Base-by-base conservation (phyloP, 2,329 filamentous ascomycete species). In the Arthrinium puccinioides region DNA sequence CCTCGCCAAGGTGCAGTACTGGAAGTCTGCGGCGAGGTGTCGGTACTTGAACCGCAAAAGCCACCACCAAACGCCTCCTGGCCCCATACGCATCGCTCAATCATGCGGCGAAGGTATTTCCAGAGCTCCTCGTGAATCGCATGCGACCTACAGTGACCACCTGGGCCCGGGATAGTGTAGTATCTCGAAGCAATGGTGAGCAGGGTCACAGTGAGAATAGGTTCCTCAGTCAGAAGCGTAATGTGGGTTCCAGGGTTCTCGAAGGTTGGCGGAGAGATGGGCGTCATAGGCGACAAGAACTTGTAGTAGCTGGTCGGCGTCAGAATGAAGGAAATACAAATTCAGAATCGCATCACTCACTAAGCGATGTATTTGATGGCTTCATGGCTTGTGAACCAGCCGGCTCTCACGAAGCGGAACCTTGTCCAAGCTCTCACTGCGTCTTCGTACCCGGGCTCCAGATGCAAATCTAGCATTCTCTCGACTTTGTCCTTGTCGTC, bases 81-180 rank as follows among this genome's bases (percentile, higher is more conserved):
- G 8, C 89, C 92, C 84, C 88, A 97, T 25, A 97, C 80, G 47
- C 94, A 84, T 23, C 90, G 79, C 60, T 95, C 87, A 47, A 97
- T 92, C 85, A 97, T 96, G 41, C 87, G 85, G 36, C 89, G 82
- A 21, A 97, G 74, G 54, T 96, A 94, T 21, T 81, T 86, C 92
- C 92, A 98, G 5, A 97, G 74, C 59, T 94, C 88, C 52, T 96
- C 87, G 48, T 97, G 92, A 38, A 98, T 94, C 32, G 87, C 84
- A 51, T 92, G 87, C 0, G 88, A 87, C 35, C 92, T 80, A 32
- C 87, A 94, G 44, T 82, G 73, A 1, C 86, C 84, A 3, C 87
- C 88, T 1, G 89, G 81, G 2, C 87, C 87, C 15, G 80, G 74
- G 32, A 95, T 79, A 42, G 78, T 77, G 56, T 84, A 82, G 57